These are phyloP conservation scores for Boletus barrowsii DNA, from an alignment of 768 basidiomycete genomes.

Conservation along the genomic window DNA sequence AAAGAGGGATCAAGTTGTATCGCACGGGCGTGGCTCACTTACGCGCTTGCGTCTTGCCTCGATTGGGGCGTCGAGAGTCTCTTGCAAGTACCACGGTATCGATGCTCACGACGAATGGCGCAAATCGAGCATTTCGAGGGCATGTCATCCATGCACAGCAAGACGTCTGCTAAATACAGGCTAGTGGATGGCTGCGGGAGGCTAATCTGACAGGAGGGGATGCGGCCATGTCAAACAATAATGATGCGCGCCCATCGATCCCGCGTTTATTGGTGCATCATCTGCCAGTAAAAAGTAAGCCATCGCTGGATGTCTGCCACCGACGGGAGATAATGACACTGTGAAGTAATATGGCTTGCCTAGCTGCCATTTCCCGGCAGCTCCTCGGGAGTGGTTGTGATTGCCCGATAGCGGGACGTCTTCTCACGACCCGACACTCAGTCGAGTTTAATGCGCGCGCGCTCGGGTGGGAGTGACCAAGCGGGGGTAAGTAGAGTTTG, in stretches of 20 bases:
- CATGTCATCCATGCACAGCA: slow-evolving; percentile 8
- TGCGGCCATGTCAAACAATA: not conserved
- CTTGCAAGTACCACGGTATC: not conserved
- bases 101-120: not conserved
- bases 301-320: slow-evolving; percentile 17
- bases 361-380: slow-evolving; percentile 17
- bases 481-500: slow-evolving; percentile 12
- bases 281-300: slow-evolving; percentile 16
- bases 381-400: slow-evolving; percentile 16
- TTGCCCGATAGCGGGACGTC: slow-evolving; percentile 6
- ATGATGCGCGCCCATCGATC: slow-evolving; percentile 14
- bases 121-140: slow-evolving; percentile 11
- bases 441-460: not conserved
- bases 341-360: slow-evolving; percentile 23
- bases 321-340: slow-evolving; percentile 12
- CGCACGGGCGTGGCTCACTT: slow-evolving; percentile 2
- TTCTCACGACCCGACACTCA: slow-evolving; percentile 12
- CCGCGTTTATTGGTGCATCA: slow-evolving; percentile 22
- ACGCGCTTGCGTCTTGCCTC: not conserved
- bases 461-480: not conserved
- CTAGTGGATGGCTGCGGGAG: slow-evolving; percentile 13
- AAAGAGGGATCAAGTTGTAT: not conserved
- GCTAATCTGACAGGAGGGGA: slow-evolving; percentile 20
- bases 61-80: not conserved
- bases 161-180: slow-evolving; percentile 14